A percentile compares a stretch with the other conserved stretches of the same genome.
Conservation (phyloP, 768 basidiomycete genomes). For the Naematelia aurantialba region DNA sequence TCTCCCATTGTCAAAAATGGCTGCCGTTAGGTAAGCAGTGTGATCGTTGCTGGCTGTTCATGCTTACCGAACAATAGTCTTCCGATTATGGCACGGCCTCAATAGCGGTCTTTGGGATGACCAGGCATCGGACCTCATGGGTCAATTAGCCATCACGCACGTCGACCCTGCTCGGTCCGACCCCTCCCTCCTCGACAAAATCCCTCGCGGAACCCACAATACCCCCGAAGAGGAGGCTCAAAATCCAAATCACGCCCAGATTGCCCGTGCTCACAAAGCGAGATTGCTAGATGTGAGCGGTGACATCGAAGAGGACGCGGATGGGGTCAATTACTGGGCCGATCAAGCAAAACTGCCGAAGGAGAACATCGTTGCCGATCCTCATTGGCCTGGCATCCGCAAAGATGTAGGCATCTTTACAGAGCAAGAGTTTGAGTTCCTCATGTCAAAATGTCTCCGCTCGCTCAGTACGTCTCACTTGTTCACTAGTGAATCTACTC, state of each 20-base stretch:
- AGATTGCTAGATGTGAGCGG: constrained; percentile 36
- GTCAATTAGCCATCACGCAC: constrained; percentile 73
- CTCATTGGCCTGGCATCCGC: constrained; percentile 45
- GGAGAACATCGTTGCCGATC: constrained; percentile 27
- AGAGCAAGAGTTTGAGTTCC: constrained; percentile 73
- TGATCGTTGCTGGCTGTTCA: background rate
- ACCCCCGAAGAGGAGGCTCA: constrained; percentile 34
- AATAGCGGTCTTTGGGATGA: constrained; percentile 88
- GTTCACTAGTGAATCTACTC: background rate
- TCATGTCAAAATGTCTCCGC: constrained; percentile 84
- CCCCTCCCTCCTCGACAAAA: constrained; percentile 61
- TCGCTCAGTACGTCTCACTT: constrained; percentile 37
- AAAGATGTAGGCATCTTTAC: constrained; percentile 70
- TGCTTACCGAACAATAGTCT: constrained; percentile 52
- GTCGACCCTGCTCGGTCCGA: constrained; percentile 72
- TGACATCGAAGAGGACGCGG: constrained; percentile 34
- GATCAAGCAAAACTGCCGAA: constrained; percentile 23
- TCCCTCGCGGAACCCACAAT: constrained; percentile 39
- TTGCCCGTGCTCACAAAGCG: constrained; percentile 24
- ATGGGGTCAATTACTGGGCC: constrained; percentile 38
- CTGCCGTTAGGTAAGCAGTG: constrained; percentile 59
- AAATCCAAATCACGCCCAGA: constrained; percentile 24
- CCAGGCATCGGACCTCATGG: constrained; percentile 77
- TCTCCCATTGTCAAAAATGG: constrained; percentile 79
- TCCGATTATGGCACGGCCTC: constrained; percentile 81